Evolutionary conservation across 2,329 filamentous ascomycete genomes (phyloP), one percentile per base, ranked within the genome.

Genomic region (Paracoccidioides lutzii): DNA sequence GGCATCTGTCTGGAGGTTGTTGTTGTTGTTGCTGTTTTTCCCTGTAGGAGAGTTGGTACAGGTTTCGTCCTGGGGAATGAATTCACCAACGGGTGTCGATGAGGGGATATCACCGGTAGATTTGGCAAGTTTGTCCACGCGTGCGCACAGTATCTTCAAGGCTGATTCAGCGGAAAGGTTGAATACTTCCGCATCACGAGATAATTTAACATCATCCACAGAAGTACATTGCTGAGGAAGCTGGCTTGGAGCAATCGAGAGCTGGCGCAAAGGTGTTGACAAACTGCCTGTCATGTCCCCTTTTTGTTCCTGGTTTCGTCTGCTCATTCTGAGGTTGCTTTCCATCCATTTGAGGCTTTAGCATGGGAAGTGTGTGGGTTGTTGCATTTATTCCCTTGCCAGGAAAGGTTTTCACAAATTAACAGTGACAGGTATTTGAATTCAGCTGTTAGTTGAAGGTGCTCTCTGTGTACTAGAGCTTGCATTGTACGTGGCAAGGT

Each of bases 111-210:
- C 88, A 65, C 87, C 67, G 37, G 68, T 69, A 48, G 67, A 54
- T 30, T 62, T 63, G 46, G 67, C 67, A 22, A 77, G 63, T 32
- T 63, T 64, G 52, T 90, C 85, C 58, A 90, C 75, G 57, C 81
- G 81, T 42, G 81, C 78, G 61, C 84, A 84, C n/a, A 97, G 79
- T 60, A 95, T 75, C 65, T 85, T 87, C 65, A 97, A 79, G 4
- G 90, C 90, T 32, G 37, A 44, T 30, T 52, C 54, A 3, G 54
- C 48, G n/a, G 54, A 10, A 42, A 51, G n/a, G 4, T n/a, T 42
- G 14, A 46, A 28, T 30, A 52, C 49, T 15, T 55, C 40, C 37
- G 45, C 54, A 30, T 44, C 32, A 42, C 42, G 37, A 30, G 53
- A 15, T n/a, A 28, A n/a, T 37, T 32, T 49, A 12, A 9, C 32